Evolutionary conservation across 345 rosid genomes (phyloP).

Genomic region (Lumnitzera littorea): DNA sequence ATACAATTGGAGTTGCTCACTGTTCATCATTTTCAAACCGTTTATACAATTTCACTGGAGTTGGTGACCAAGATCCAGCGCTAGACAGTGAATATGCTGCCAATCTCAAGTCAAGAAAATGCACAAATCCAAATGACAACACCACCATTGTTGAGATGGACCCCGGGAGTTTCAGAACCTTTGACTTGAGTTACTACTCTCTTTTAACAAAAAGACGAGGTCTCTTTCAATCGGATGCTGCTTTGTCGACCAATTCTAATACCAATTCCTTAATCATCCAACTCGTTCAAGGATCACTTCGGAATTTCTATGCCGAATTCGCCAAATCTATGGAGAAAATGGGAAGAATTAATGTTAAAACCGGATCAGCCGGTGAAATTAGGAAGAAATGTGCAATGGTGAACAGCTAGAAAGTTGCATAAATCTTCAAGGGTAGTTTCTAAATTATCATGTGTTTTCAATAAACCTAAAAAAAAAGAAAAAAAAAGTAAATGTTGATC

Average conservation of each 20-base stretch:
- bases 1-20: slow-evolving; percentile 69
- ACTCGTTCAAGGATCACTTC: slow-evolving; percentile 38
- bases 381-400: slow-evolving; percentile 64
- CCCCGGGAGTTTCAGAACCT: slow-evolving; percentile 64
- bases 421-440: neutral
- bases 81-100: slow-evolving; percentile 65
- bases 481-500: too few species aligned
- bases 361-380: slow-evolving; percentile 60
- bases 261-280: slow-evolving; percentile 38
- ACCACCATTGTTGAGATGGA: slow-evolving; percentile 69
- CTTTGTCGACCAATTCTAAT: slow-evolving; percentile 44
- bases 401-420: slow-evolving; percentile 24
- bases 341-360: slow-evolving; percentile 59
- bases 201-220: slow-evolving; percentile 61
- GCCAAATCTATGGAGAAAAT: slow-evolving; percentile 72
- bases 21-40: slow-evolving; percentile 50
- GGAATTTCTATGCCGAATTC: slow-evolving; percentile 48
- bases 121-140: slow-evolving; percentile 47
- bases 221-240: slow-evolving; percentile 66
- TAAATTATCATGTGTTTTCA: neutral
- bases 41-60: slow-evolving; percentile 68
- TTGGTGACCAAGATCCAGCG: slow-evolving; percentile 56
- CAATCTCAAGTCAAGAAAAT: slow-evolving; percentile 57
- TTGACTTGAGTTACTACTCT: slow-evolving; percentile 63
- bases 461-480: neutral